phyloP scores from a whole-genome alignment of 768 basidiomycete genomes.

The Mycena galopus region DNA sequence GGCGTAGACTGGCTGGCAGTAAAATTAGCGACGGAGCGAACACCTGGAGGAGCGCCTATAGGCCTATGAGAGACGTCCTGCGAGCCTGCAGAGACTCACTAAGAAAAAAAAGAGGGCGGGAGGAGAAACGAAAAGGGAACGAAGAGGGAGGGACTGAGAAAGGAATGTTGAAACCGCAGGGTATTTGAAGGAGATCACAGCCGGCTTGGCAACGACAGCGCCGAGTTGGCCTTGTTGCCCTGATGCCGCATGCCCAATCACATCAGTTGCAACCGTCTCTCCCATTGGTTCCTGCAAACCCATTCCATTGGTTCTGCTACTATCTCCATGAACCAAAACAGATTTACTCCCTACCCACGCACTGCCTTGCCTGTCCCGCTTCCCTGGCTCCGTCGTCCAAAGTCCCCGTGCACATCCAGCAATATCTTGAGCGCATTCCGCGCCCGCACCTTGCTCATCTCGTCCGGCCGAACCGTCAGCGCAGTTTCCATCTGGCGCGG shows the following conservation, averaged over 20 bases:
- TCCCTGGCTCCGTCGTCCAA: conserved; percentile 71
- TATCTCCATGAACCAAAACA: conserved; percentile 19
- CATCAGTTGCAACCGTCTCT: conserved; percentile 43
- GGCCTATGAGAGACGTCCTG: conserved; percentile 40
- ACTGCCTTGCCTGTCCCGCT: conserved; percentile 42
- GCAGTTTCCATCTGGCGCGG: conserved; percentile 77
- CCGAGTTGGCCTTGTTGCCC: conserved; percentile 20
- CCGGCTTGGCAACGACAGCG: conserved; percentile 27
- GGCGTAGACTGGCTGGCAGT: no score
- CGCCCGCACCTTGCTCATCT: conserved; percentile 90
- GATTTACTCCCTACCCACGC: conserved; percentile 12
- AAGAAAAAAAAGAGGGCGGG: conserved; percentile 53
- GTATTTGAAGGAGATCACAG: conserved; percentile 38
- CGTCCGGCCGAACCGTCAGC: conserved; percentile 79
- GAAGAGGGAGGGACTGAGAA: conserved; percentile 57
- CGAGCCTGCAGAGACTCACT: conserved; percentile 50
- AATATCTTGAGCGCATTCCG: conserved; percentile 95
- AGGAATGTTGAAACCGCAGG: conserved; percentile 36
- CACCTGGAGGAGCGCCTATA: conserved; percentile 57
- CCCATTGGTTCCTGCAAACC: conserved; percentile 50
- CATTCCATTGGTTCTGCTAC: neutral
- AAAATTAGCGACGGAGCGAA: conserved; percentile 56
- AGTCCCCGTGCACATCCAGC: conserved; percentile 91
- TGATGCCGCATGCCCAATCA: conserved; percentile 27
- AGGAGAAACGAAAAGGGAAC: conserved; percentile 50